Evolutionary conservation across 306 rosid genomes (phyloP), one percentile per base, ranked within the genome.

Genomic region (Quercus robur): DNA sequence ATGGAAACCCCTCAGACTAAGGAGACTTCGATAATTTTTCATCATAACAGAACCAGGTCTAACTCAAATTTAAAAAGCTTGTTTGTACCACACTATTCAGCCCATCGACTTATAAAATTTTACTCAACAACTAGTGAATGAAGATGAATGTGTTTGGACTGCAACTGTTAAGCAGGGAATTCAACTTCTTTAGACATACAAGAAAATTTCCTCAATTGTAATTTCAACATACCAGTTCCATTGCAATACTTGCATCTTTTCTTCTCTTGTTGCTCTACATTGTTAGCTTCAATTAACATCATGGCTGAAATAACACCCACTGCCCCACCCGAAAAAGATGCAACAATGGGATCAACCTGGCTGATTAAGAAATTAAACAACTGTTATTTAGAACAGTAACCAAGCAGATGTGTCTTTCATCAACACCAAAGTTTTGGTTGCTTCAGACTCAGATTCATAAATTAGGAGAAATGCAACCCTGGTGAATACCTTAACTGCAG

Each of bases 311-410:
- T 86, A 71, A 95, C 98, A 12, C 99, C 99, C 15, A 95, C 98
- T 7, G 99, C 96, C 51, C 99, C 99, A 51, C 99, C 99, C 3
- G 98, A 91, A 84, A 95, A 95, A 41, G 99, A 95, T 30, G 99
- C 98, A 81, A 95, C 97, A 69, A 95, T 95, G 49, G 99, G 99
- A 76, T 95, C 98, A 51, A 95, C 99, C 86, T 95, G 98, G 86
- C 99, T 95, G 92, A 75, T 70, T 70, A 59, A 49, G 70, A 77
- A 81, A 81, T 79, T 66, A 35, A 84, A 77, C 67, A 79, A 81
- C 62, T 73, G 19, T 33, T 59, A 77, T 77, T 76, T 28, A 78
- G 71, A 75, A 76, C 69, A 71, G 58, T 55, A 71, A 33, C 31
- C 49, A 69, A 80, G 77, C 23, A 86, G n/a, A 69, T 77, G 23